phyloP scores from a whole-genome alignment of 768 basidiomycete species.

The Coprinellus micaceus region DNA sequence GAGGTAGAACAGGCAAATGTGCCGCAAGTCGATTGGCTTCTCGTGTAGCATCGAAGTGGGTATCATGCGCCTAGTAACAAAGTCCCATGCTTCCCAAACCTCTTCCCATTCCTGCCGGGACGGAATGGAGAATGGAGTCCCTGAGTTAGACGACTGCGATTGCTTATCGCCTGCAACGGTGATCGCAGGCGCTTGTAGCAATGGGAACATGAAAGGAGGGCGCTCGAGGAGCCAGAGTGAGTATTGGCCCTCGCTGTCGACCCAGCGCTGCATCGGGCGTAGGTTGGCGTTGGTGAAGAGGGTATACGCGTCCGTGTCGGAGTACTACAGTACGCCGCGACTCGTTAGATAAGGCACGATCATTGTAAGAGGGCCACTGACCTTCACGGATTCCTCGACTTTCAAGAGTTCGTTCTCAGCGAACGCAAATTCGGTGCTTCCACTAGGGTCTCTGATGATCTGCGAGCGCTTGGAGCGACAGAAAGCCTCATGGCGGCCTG shows the following conservation, averaged over 20 bases:
- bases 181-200: slow-evolving; percentile 40
- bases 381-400: slow-evolving; percentile 89
- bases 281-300: slow-evolving; percentile 75
- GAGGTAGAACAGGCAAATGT: slow-evolving; percentile 95
- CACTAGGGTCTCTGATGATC: slow-evolving; percentile 47
- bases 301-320: slow-evolving; percentile 59
- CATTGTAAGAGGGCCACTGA: slow-evolving; percentile 24
- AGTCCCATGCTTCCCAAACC: slow-evolving; percentile 90
- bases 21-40: slow-evolving; percentile 91
- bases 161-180: slow-evolving; percentile 17
- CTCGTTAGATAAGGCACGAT: not conserved
- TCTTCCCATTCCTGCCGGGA: slow-evolving; percentile 73
- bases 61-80: slow-evolving; percentile 80
- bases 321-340: slow-evolving; percentile 55
- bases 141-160: slow-evolving; percentile 20
- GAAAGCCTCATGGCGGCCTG: slow-evolving; percentile 83
- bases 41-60: slow-evolving; percentile 78
- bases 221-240: slow-evolving; percentile 91
- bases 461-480: slow-evolving; percentile 66
- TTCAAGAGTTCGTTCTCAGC: slow-evolving; percentile 71
- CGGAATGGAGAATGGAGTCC: slow-evolving; percentile 58
- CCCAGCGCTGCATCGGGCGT: slow-evolving; percentile 86
- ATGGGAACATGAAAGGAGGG: slow-evolving; percentile 74
- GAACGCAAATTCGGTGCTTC: slow-evolving; percentile 47
- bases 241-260: slow-evolving; percentile 64